These are phyloP conservation scores for Aegilops sharonensis DNA, from an alignment of 176 grass and related monocot genomes.

Conservation along the genomic window DNA sequence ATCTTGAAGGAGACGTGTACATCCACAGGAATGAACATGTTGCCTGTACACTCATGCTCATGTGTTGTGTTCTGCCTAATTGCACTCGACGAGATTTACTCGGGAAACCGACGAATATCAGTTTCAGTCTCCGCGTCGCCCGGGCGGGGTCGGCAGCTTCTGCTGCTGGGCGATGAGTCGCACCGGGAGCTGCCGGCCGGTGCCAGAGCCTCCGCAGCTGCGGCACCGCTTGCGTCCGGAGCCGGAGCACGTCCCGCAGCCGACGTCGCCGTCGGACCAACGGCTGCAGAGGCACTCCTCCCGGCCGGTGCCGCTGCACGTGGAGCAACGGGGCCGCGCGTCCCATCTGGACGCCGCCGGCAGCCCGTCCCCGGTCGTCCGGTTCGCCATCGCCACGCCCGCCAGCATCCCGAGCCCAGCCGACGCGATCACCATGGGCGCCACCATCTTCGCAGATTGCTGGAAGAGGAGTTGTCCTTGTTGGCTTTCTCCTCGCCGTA, in stretches of 20 bases:
- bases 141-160: slow-evolving; percentile 1
- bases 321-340: slow-evolving; percentile 58
- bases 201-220: slow-evolving; percentile 83
- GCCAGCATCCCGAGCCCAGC: slow-evolving; percentile 87
- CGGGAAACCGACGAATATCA: neutral
- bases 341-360: slow-evolving; percentile 40
- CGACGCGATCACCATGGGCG: slow-evolving; percentile 59
- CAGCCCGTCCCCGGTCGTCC: slow-evolving; percentile 37
- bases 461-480: neutral
- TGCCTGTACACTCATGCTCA: neutral
- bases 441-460: slow-evolving; percentile 35
- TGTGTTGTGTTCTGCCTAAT: neutral
- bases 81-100: too few species aligned
- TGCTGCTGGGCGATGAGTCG: slow-evolving; percentile 40
- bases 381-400: slow-evolving; percentile 64
- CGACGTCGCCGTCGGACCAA: slow-evolving; percentile 87
- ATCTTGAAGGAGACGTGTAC: neutral
- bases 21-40: neutral
- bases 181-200: slow-evolving; percentile 56
- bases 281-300: slow-evolving; percentile 77
- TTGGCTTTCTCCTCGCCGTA: neutral
- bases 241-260: slow-evolving; percentile 76
- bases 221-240: slow-evolving; percentile 72
- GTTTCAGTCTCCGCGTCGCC: neutral
- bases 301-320: slow-evolving; percentile 77